Percentiles rank a stretch among this genome's conserved stretches.
Conservation (phyloP, 2,329 filamentous ascomycete species). For the Periconia sp. region DNA sequence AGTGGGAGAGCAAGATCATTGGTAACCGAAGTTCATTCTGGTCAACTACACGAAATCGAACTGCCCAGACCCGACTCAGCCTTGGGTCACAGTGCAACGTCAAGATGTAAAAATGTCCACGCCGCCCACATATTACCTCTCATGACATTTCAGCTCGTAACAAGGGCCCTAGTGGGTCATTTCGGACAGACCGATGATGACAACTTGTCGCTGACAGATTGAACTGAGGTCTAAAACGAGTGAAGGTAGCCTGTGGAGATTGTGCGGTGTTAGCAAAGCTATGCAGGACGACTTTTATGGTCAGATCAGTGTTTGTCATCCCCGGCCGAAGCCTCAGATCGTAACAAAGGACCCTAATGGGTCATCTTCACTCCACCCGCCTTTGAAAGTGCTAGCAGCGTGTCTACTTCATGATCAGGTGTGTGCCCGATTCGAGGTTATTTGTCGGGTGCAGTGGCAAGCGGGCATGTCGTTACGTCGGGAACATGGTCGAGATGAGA, state of each 20-base stretch:
- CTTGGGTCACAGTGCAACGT: too few species aligned
- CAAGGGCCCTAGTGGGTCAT: conserved; percentile 2
- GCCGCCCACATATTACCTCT: background rate
- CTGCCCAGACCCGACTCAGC: too few species aligned
- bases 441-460: background rate
- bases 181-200: conserved; percentile 15
- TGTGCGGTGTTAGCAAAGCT: conserved; percentile 14
- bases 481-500: too few species aligned
- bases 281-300: conserved; percentile 14
- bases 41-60: too few species aligned
- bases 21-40: too few species aligned
- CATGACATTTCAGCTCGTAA: conserved; percentile 9
- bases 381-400: conserved; percentile 3
- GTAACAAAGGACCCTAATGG: conserved; percentile 6
- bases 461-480: background rate
- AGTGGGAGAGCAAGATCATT: too few species aligned
- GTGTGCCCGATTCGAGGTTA: background rate
- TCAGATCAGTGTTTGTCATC: conserved; percentile 7
- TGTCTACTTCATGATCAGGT: background rate
- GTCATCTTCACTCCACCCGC: conserved; percentile 10
- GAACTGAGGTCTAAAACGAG: conserved; percentile 10
- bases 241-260: conserved; percentile 9
- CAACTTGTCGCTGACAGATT: conserved; percentile 9
- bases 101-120: too few species aligned
- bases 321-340: conserved; percentile 11